Percentiles rank a stretch among this genome's conserved stretches.
These are phyloP conservation scores for Solanum bukasovii DNA, from an alignment of 257 asterid genomes.

Conservation along the genomic window DNA sequence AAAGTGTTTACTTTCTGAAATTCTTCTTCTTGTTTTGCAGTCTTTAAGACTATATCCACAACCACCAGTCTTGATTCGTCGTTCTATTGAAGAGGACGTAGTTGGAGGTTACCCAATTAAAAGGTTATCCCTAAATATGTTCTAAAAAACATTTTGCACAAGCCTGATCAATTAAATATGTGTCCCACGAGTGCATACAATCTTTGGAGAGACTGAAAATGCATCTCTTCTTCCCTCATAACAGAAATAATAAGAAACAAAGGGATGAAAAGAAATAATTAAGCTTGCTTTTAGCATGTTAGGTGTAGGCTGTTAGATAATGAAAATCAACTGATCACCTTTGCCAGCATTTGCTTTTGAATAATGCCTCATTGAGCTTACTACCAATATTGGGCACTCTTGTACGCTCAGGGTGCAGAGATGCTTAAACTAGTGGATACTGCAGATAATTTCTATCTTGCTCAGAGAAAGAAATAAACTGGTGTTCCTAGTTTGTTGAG, in stretches of 20 bases:
- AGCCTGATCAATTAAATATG: background rate
- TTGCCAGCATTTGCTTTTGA: background rate
- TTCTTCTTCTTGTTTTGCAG: slow-evolving; percentile 30
- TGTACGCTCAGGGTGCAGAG: background rate
- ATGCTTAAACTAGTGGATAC: background rate
- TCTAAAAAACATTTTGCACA: background rate
- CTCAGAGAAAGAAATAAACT: background rate
- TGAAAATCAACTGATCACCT: background rate
- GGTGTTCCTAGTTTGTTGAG: background rate
- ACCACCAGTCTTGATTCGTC: slow-evolving; percentile 96
- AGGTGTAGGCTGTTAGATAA: background rate
- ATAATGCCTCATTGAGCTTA: background rate
- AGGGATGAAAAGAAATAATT: background rate
- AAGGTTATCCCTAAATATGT: slow-evolving; percentile 33
- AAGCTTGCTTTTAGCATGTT: background rate
- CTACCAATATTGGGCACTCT: background rate
- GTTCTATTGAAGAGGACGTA: slow-evolving; percentile 67
- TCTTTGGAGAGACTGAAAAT: background rate
- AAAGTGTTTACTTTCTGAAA: slow-evolving; percentile 4
- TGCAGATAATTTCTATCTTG: background rate
- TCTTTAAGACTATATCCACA: slow-evolving; percentile 95
- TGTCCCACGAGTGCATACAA: background rate
- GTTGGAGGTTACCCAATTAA: slow-evolving; percentile 80
- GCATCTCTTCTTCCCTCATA: background rate
- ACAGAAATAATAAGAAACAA: background rate